A percentile compares a stretch with the other conserved stretches of the same genome.
Conservation (phyloP, 1,139 yeast species). For the Pichia cactophila region DNA sequence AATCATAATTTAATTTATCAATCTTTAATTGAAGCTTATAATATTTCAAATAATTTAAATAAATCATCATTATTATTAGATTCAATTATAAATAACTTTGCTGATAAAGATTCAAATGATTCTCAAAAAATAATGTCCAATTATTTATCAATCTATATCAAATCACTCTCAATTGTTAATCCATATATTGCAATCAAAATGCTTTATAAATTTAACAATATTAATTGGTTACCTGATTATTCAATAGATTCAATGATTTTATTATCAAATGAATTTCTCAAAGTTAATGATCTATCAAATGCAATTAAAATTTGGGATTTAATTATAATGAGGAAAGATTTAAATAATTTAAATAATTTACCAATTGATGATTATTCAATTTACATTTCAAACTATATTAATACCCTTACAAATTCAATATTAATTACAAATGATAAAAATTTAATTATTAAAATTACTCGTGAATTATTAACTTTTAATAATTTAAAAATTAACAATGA, state of each 20-base stretch:
- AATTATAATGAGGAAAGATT: slow-evolving; percentile 25
- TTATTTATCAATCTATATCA: slow-evolving; percentile 22
- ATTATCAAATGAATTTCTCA: slow-evolving; percentile 20
- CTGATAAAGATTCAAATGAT: slow-evolving; percentile 11
- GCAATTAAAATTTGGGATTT: slow-evolving; percentile 26
- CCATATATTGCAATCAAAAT: slow-evolving; percentile 20
- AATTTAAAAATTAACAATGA: slow-evolving; percentile 20
- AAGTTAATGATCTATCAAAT: slow-evolving; percentile 16
- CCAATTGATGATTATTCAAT: slow-evolving; percentile 11
- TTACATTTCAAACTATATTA: slow-evolving; percentile 15
- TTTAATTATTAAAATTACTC: slow-evolving; percentile 19
- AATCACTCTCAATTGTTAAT: slow-evolving; percentile 20
- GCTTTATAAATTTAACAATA: slow-evolving; percentile 21
- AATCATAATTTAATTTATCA: slow-evolving; percentile 44
- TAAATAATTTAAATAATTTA: slow-evolving; percentile 18
- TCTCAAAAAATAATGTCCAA: slow-evolving; percentile 14
- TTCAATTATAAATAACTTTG: slow-evolving; percentile 17
- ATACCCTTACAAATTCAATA: slow-evolving; percentile 15
- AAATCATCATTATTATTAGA: slow-evolving; percentile 53
- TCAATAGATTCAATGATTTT: slow-evolving; percentile 20
- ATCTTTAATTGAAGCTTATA: slow-evolving; percentile 42
- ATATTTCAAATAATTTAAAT: slow-evolving; percentile 40
- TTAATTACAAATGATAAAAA: slow-evolving; percentile 16
- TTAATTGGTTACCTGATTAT: slow-evolving; percentile 28
- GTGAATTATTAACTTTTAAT: slow-evolving; percentile 24